Percentiles rank a stretch among this genome's conserved stretches.
phyloP scores from a whole-genome alignment of 176 grass and related monocot genomes.

The Calamus simplicifolius region DNA sequence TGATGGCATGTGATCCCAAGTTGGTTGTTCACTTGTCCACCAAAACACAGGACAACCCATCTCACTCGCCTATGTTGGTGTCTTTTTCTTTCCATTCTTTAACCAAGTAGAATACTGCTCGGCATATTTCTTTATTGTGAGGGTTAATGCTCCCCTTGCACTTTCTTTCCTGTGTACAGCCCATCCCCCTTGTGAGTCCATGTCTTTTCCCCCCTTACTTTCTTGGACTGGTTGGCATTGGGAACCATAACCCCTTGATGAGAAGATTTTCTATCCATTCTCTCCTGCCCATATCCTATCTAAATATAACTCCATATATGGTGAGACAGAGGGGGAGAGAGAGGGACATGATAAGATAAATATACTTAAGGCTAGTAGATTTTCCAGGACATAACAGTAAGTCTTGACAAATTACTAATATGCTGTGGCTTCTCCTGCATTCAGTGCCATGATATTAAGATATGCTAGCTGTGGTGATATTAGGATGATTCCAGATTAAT shows the following conservation, averaged over 20 bases:
- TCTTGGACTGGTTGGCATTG: too few relatives aligned
- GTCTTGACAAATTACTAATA: background rate
- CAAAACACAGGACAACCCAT: conserved; percentile 10
- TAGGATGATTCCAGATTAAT: too few relatives aligned
- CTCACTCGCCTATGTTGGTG: conserved; percentile 3
- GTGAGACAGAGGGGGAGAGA: too few relatives aligned
- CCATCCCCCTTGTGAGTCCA: conserved; percentile 10
- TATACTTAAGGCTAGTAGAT: too few relatives aligned
- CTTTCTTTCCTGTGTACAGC: conserved; percentile 6
- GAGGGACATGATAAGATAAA: too few relatives aligned
- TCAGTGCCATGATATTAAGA: too few relatives aligned
- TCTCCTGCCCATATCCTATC: background rate
- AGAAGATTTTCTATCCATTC: background rate
- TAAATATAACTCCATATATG: background rate
- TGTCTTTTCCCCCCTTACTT: too few relatives aligned
- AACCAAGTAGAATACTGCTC: conserved; percentile 9
- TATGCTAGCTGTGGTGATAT: too few relatives aligned
- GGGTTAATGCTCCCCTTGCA: background rate
- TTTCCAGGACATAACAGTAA: too few relatives aligned
- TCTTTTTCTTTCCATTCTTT: conserved; percentile 8
- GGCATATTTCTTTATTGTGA: background rate
- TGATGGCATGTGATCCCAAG: background rate
- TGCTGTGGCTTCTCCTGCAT: too few relatives aligned
- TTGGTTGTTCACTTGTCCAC: conserved; percentile 9
- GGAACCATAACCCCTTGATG: background rate